Percentiles rank a stretch among this genome's conserved stretches.
Conservation (phyloP, 2,329 filamentous ascomycete genomes). For the Colletotrichum echinochloae region DNA sequence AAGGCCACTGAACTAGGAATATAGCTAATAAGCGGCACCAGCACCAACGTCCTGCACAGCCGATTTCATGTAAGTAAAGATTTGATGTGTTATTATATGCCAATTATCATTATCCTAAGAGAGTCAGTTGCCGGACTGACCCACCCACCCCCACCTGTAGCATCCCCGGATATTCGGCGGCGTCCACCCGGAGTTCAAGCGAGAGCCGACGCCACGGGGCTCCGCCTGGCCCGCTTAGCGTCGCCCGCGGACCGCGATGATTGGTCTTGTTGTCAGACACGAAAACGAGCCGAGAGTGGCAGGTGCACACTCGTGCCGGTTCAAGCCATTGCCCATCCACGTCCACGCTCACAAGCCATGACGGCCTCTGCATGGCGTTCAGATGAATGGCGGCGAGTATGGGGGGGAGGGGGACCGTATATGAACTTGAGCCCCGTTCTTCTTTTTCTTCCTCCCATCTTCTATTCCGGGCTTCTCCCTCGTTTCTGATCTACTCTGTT, state of each 20-base stretch:
- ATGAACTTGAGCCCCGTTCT: background rate
- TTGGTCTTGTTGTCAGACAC: constrained; percentile 26
- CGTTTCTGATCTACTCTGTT: background rate
- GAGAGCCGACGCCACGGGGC: constrained; percentile 15
- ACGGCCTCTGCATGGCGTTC: constrained; percentile 12
- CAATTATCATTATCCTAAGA: too few species aligned
- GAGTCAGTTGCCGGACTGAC: background rate
- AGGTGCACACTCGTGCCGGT: constrained; percentile 16
- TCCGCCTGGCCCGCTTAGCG: constrained; percentile 12
- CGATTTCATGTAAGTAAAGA: background rate
- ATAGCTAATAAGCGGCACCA: background rate
- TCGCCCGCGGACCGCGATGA: background rate
- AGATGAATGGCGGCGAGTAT: background rate
- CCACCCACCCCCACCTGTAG: background rate
- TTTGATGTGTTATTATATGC: too few species aligned
- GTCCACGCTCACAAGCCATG: constrained; percentile 4
- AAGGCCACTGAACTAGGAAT: background rate
- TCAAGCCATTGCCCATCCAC: constrained; percentile 12
- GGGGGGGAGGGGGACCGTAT: background rate
- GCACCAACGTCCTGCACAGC: background rate
- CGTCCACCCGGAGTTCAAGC: constrained; percentile 38
- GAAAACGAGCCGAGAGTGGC: constrained; percentile 31
- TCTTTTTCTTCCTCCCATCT: background rate
- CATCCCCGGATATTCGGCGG: constrained; percentile 32
- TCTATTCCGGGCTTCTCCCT: background rate